Percentiles rank a stretch among this genome's conserved stretches.
Conservation (phyloP, 2,329 filamentous ascomycete genomes). For the Diaporthe sp. region DNA sequence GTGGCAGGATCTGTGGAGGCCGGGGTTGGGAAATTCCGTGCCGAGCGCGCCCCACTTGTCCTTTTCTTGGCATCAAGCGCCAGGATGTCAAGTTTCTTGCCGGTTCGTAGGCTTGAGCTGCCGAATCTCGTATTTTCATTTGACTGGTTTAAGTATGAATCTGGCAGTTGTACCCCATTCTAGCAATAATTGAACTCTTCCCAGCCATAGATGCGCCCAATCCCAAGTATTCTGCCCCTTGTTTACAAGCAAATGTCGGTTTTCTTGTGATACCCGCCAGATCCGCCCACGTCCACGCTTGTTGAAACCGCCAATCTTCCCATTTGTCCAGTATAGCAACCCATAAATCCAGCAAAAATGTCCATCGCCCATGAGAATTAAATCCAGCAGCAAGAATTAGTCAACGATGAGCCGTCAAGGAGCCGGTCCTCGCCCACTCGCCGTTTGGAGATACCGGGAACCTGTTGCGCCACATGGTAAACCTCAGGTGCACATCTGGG, state of each 20-base stretch:
- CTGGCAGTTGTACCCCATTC: neutral
- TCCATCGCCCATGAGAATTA: neutral
- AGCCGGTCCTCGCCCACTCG: neutral
- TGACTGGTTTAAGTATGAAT: neutral
- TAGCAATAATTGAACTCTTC: neutral
- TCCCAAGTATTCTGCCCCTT: neutral
- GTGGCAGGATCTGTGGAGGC: no score
- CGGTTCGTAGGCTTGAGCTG: neutral
- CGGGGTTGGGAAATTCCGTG: no score
- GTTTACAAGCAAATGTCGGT: neutral
- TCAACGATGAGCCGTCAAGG: neutral
- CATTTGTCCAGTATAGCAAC: neutral
- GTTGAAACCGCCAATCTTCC: neutral
- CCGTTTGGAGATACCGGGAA: neutral
- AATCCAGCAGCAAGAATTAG: neutral
- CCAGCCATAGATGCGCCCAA: neutral
- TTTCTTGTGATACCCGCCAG: neutral
- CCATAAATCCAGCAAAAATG: neutral
- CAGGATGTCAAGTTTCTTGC: no score
- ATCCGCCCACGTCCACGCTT: neutral
- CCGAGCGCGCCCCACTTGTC: no score
- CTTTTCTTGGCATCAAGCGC: no score
- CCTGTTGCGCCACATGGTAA: neutral
- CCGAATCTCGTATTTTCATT: neutral
- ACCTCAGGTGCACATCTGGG: neutral